Percentiles rank a stretch among this genome's conserved stretches.
Conservation (phyloP, 2,329 filamentous ascomycete species). For the Hypoxylon sp. region DNA sequence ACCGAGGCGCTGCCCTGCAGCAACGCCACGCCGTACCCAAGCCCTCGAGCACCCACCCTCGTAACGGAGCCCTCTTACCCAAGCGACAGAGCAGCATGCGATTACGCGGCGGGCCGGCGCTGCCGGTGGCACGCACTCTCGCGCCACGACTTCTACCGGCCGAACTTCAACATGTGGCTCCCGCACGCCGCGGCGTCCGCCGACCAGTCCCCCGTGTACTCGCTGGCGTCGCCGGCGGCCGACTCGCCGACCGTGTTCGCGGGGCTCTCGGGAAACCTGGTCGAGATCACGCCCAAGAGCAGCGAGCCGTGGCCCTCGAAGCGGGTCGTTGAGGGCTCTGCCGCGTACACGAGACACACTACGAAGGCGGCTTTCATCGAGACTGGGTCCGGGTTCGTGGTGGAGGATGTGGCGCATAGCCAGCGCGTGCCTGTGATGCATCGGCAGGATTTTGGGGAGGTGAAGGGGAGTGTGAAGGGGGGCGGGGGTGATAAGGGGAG, state of each 20-base stretch:
- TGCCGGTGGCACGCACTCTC: conserved; percentile 67
- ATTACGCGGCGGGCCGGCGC: conserved; percentile 51
- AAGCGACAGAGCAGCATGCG: conserved; percentile 53
- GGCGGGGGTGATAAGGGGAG: neutral
- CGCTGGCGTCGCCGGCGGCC: conserved; percentile 64
- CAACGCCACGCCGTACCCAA: conserved; percentile 55
- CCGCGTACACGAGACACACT: conserved; percentile 36
- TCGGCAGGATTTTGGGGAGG: conserved; percentile 38
- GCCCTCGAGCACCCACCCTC: conserved; percentile 50
- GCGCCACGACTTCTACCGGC: conserved; percentile 61
- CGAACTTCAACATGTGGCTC: conserved; percentile 66
- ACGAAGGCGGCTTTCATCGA: conserved; percentile 50
- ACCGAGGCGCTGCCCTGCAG: conserved; percentile 65
- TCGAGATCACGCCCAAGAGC: conserved; percentile 59
- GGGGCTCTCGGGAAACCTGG: conserved; percentile 64
- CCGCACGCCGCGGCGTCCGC: conserved; percentile 39
- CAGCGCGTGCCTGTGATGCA: conserved; percentile 49
- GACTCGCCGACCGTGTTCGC: conserved; percentile 65
- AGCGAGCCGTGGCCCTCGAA: conserved; percentile 12
- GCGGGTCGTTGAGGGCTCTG: neutral
- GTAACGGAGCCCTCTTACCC: conserved; percentile 39
- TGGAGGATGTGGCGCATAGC: conserved; percentile 49
- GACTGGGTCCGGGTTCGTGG: conserved; percentile 51
- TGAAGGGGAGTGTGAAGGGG: neutral
- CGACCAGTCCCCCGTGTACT: conserved; percentile 58